phyloP scores from a whole-genome alignment of 805 yeast genomes.

The Lipomyces orientalis region DNA sequence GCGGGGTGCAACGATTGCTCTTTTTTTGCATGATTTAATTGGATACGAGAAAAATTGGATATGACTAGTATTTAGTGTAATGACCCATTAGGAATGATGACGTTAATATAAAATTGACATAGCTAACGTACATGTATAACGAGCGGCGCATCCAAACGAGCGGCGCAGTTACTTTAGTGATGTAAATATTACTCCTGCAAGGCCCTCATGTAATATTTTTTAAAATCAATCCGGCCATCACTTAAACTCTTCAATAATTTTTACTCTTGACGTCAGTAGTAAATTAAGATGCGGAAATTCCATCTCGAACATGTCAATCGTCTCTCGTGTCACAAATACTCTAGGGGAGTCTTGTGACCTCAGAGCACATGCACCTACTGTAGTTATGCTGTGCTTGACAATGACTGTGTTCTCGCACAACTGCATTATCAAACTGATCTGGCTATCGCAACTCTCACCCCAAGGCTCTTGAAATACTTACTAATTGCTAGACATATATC shows the following conservation, averaged over 20 bases:
- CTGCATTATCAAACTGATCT: background rate
- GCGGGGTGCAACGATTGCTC: background rate
- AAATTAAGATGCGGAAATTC: conserved; percentile 1
- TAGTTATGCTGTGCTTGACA: no score
- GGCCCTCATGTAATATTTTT: no score
- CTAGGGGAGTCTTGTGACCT: background rate
- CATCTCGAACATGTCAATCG: background rate
- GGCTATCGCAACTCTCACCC: background rate
- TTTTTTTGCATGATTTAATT: background rate
- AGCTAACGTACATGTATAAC: no score
- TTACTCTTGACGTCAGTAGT: no score
- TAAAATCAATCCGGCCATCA: no score
- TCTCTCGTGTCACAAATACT: background rate
- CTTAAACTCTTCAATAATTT: no score
- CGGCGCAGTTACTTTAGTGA: no score
- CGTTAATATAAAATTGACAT: no score
- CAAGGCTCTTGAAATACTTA: background rate
- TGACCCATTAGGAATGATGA: background rate
- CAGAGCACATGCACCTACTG: background rate
- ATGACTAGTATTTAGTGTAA: background rate
- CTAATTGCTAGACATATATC: background rate
- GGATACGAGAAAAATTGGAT: background rate
- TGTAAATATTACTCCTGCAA: no score
- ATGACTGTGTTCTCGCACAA: no score
- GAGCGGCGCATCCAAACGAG: no score